A percentile compares a stretch with the other conserved stretches of the same genome.
These are phyloP conservation scores for Pseudonitzschia multiseries DNA, from an alignment of 108 stramenopile genomes.

Conservation along the genomic window DNA sequence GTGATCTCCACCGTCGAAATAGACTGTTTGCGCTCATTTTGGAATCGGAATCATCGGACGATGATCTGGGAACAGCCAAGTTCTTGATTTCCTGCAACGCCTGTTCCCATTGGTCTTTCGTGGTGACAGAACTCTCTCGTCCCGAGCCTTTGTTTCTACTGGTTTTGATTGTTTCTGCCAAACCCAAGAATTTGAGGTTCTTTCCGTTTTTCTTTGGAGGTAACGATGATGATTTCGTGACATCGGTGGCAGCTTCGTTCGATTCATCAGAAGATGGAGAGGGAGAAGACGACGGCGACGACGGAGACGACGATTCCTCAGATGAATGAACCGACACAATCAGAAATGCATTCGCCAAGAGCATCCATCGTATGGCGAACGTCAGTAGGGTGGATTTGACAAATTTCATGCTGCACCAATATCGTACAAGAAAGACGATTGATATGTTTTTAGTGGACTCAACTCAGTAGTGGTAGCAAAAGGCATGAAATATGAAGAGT, in stretches of 20 bases:
- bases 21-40: constrained; percentile 18
- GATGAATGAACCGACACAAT: not conserved
- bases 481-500: too few species aligned
- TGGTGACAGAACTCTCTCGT: constrained; percentile 7
- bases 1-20: constrained; percentile 53
- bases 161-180: constrained; percentile 29
- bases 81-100: constrained; percentile 63
- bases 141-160: constrained; percentile 15
- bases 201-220: constrained; percentile 12
- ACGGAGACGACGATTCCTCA: not conserved
- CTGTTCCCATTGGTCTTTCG: constrained; percentile 51
- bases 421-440: too few species aligned
- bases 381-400: not conserved
- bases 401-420: not conserved
- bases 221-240: constrained; percentile 1
- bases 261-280: constrained; percentile 1
- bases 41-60: constrained; percentile 6
- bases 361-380: constrained; percentile 1
- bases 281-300: not conserved
- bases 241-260: not conserved
- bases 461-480: too few species aligned
- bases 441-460: too few species aligned
- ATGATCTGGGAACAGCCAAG: constrained; percentile 33
- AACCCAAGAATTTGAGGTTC: constrained; percentile 10
- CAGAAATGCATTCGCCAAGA: not conserved